Percentiles rank a stretch among this genome's conserved stretches.
Evolutionary conservation across 179 eudicot genomes (phyloP).

Genomic region (Silene vulgaris): DNA sequence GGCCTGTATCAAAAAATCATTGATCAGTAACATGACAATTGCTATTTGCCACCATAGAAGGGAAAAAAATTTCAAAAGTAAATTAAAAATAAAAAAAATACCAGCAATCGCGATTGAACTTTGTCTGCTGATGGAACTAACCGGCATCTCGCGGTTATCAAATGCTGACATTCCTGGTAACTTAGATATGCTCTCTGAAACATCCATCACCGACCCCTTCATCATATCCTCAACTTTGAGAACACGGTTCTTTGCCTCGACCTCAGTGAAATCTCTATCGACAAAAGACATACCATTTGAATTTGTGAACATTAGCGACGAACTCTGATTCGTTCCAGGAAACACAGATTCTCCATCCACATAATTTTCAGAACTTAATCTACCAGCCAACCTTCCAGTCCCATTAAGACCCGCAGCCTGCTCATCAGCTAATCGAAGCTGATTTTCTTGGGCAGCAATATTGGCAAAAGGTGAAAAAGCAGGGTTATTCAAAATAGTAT

Average conservation of each 20-base stretch:
- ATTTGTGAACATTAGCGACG: slow-evolving; percentile 35
- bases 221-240: slow-evolving; percentile 33
- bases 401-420: slow-evolving; percentile 33
- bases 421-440: slow-evolving; percentile 35
- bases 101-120: slow-evolving; percentile 48
- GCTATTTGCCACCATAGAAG: slow-evolving; percentile 24
- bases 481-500: slow-evolving; percentile 33
- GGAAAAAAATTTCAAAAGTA: background rate
- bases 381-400: slow-evolving; percentile 41
- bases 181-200: slow-evolving; percentile 37
- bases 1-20: slow-evolving; percentile 34
- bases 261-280: slow-evolving; percentile 34
- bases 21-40: slow-evolving; percentile 5
- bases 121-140: slow-evolving; percentile 47
- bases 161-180: slow-evolving; percentile 39
- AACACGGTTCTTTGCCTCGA: slow-evolving; percentile 32
- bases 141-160: slow-evolving; percentile 38
- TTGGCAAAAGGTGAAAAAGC: slow-evolving; percentile 45
- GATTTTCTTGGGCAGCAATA: slow-evolving; percentile 41
- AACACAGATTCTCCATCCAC: slow-evolving; percentile 37
- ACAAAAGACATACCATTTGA: slow-evolving; percentile 33
- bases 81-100: slow-evolving; percentile 25
- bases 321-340: slow-evolving; percentile 35
- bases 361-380: slow-evolving; percentile 44
- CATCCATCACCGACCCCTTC: slow-evolving; percentile 38